A percentile compares a stretch with the other conserved stretches of the same genome.
Evolutionary conservation across 768 basidiomycete species (phyloP).

Genomic region (Podaxis carcinomalis): DNA sequence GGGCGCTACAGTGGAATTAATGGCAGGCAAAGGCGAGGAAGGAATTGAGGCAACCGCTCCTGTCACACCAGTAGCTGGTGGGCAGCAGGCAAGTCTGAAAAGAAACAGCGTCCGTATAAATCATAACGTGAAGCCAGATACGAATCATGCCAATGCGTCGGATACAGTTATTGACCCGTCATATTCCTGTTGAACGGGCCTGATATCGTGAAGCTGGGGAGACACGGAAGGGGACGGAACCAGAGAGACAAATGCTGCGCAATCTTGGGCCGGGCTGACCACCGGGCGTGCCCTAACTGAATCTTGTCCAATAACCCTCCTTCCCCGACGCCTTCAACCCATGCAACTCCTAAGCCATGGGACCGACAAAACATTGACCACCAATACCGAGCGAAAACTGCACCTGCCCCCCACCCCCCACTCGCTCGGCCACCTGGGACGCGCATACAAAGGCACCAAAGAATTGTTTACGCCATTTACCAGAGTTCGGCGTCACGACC

Average conservation of each 20-base stretch:
- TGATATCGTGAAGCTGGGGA: slow-evolving; percentile 9
- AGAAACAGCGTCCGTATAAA: slow-evolving; percentile 75
- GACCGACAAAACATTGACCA: slow-evolving; percentile 20
- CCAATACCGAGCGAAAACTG: slow-evolving; percentile 34
- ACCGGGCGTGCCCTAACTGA: slow-evolving; percentile 41
- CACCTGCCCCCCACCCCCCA: slow-evolving; percentile 45
- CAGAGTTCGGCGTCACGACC: slow-evolving; percentile 51
- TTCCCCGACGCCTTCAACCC: slow-evolving; percentile 11
- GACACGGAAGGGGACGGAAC: slow-evolving; percentile 7
- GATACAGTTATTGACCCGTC: slow-evolving; percentile 3
- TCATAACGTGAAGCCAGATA: slow-evolving; percentile 13
- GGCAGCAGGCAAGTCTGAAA: slow-evolving; percentile 39
- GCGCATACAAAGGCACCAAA: slow-evolving; percentile 28
- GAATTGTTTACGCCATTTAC: slow-evolving; percentile 35
- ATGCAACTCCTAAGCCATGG: slow-evolving; percentile 13
- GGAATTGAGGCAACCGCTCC: slow-evolving; percentile 14
- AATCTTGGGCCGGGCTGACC: slow-evolving; percentile 22
- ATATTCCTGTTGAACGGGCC: slow-evolving; percentile 3
- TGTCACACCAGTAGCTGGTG: slow-evolving; percentile 7
- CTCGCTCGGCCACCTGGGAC: slow-evolving; percentile 45
- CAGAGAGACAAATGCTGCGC: slow-evolving; percentile 13
- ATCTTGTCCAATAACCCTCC: slow-evolving; percentile 18
- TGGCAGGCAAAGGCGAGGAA: slow-evolving; percentile 7
- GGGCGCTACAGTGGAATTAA: slow-evolving; percentile 13
- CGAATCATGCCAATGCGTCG: slow-evolving; percentile 11